Evolutionary conservation across 306 rosid species (phyloP).

Genomic region (Medicago lupulina): DNA sequence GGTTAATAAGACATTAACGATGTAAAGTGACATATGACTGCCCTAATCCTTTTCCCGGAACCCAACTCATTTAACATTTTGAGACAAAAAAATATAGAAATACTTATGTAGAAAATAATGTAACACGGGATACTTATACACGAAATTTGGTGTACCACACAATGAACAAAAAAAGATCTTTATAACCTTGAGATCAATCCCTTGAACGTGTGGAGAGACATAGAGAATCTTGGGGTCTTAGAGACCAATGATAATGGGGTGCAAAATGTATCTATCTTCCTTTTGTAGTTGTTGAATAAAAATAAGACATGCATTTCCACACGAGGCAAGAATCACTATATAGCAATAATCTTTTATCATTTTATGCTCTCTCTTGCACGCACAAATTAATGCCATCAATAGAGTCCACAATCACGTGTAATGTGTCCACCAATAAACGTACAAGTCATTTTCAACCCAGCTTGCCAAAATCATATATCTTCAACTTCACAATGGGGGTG

Average conservation of each 20-base stretch:
- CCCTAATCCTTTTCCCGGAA: too few species aligned
- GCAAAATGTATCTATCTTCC: neutral
- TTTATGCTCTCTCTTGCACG: neutral
- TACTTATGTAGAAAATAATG: too few species aligned
- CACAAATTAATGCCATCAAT: conserved; percentile 16
- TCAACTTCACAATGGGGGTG: neutral
- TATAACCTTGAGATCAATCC: neutral
- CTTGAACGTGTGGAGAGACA: conserved; percentile 29
- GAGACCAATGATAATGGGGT: conserved; percentile 1
- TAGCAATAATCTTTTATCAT: neutral
- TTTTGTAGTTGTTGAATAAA: conserved; percentile 17
- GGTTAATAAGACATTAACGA: too few species aligned
- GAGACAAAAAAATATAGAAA: too few species aligned
- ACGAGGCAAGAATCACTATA: conserved; percentile 25
- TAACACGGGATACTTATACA: neutral
- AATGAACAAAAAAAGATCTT: neutral
- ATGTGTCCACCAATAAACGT: conserved; percentile 34
- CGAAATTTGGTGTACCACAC: conserved; percentile 7
- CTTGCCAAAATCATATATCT: neutral
- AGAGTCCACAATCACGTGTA: conserved; percentile 54
- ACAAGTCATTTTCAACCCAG: too few species aligned
- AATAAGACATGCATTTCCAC: conserved; percentile 32
- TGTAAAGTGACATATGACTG: too few species aligned
- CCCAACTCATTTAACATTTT: too few species aligned
- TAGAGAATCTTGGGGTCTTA: conserved; percentile 25